Conservation (phyloP, 352 stramenopile genomes). For the Phytopythium vexans region DNA sequence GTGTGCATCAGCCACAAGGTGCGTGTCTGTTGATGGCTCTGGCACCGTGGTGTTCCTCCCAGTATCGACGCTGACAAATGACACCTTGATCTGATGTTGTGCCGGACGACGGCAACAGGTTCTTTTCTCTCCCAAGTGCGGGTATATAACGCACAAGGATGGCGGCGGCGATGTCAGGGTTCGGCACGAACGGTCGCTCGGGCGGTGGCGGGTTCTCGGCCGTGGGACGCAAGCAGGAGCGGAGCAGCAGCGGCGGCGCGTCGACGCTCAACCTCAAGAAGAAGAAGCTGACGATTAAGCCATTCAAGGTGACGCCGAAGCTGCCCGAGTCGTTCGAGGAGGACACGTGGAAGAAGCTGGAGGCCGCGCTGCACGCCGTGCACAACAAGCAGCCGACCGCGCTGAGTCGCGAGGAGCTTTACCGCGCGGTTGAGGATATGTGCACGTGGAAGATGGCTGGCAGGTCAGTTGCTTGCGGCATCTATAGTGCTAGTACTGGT, state of each 20-base stretch:
- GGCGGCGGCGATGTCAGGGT: constrained; percentile 1
- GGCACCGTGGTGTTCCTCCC: too few relatives aligned
- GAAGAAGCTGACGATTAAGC: constrained; percentile 88
- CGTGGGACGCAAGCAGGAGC: constrained; percentile 26
- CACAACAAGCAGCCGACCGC: constrained; percentile 63
- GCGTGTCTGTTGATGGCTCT: too few relatives aligned
- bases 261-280: constrained; percentile 27
- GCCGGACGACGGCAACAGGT: neutral
- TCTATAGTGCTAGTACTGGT: neutral
- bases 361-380: constrained; percentile 60
- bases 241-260: constrained; percentile 16
- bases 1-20: too few relatives aligned
- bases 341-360: constrained; percentile 71
- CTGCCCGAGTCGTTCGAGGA: constrained; percentile 75
- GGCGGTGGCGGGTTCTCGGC: constrained; percentile 8
- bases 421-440: constrained; percentile 84
- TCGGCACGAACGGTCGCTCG: constrained; percentile 2
- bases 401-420: constrained; percentile 80
- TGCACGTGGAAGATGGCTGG: constrained; percentile 92
- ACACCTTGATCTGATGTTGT: too few relatives aligned
- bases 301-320: constrained; percentile 76
- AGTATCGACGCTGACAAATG: too few relatives aligned
- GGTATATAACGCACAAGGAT: too few relatives aligned
- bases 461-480: constrained; percentile 16
- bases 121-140: constrained; percentile 1